Evolutionary conservation across 257 asterid genomes (phyloP).

Genomic region (Paraleonurus japonicus): DNA sequence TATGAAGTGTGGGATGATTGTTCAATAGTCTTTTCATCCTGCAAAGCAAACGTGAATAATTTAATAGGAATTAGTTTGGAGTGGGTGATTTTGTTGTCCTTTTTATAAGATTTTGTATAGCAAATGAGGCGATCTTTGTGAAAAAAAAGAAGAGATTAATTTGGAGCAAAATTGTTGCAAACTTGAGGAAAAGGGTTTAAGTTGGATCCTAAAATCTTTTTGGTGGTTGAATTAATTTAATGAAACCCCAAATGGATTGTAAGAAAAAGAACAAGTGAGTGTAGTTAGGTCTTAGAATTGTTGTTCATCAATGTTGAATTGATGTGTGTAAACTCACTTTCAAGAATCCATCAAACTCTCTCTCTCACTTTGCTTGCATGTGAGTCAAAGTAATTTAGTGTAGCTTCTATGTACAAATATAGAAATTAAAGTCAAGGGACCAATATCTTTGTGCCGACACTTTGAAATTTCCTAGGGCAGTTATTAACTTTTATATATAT

Average conservation of each 20-base stretch:
- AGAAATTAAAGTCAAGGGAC: conserved; percentile 14
- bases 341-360: conserved; percentile 17
- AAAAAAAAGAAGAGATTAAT: not conserved
- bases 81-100: not conserved
- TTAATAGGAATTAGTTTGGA: not conserved
- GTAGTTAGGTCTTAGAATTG: not conserved
- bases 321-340: conserved; percentile 27
- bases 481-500: no score
- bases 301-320: conserved; percentile 18
- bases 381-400: no score
- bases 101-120: not conserved
- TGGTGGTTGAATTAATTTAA: not conserved
- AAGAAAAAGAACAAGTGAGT: no score
- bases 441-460: conserved; percentile 31
- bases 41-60: no score
- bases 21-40: no score
- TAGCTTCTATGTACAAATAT: conserved; percentile 4
- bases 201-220: not conserved
- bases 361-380: no score
- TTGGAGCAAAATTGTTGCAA: not conserved
- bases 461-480: conserved; percentile 12
- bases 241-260: not conserved
- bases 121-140: not conserved
- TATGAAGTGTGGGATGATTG: no score
- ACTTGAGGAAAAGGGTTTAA: not conserved